phyloP scores from a whole-genome alignment of 116 monocot species.

The Trichopus zeylanicus region DNA sequence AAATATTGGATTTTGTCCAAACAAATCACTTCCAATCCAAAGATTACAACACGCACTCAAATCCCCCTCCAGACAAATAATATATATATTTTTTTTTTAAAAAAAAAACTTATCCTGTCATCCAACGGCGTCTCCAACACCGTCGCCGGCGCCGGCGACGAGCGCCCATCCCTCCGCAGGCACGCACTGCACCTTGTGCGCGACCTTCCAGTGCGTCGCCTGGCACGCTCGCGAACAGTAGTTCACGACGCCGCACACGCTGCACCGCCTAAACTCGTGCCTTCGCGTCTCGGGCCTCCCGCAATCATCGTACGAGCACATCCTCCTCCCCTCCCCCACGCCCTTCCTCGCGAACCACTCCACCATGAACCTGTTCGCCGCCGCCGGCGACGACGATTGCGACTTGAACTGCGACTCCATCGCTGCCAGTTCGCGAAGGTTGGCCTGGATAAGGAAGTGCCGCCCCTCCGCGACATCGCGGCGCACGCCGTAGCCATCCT shows the following conservation, averaged over 20 bases:
- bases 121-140: not conserved
- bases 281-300: conserved; percentile 59
- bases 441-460: conserved; percentile 18
- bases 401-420: too few species aligned
- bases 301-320: conserved; percentile 41
- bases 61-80: too few species aligned
- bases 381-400: too few species aligned
- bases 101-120: not conserved
- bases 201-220: conserved; percentile 50
- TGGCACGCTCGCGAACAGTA: conserved; percentile 80
- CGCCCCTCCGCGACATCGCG: conserved; percentile 36
- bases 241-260: conserved; percentile 41
- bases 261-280: conserved; percentile 63
- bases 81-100: too few species aligned
- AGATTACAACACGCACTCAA: too few species aligned
- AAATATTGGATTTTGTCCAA: too few species aligned
- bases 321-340: conserved; percentile 19
- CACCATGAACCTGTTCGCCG: conserved; percentile 55
- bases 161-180: conserved; percentile 17
- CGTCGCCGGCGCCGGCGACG: not conserved
- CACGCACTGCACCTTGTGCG: conserved; percentile 19
- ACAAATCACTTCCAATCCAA: too few species aligned
- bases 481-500: conserved; percentile 66
- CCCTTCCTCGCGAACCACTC: conserved; percentile 47
- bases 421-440: conserved; percentile 10